These are phyloP conservation scores for Agrostemma githago DNA, from an alignment of 148 eudicot genomes.

Conservation along the genomic window DNA sequence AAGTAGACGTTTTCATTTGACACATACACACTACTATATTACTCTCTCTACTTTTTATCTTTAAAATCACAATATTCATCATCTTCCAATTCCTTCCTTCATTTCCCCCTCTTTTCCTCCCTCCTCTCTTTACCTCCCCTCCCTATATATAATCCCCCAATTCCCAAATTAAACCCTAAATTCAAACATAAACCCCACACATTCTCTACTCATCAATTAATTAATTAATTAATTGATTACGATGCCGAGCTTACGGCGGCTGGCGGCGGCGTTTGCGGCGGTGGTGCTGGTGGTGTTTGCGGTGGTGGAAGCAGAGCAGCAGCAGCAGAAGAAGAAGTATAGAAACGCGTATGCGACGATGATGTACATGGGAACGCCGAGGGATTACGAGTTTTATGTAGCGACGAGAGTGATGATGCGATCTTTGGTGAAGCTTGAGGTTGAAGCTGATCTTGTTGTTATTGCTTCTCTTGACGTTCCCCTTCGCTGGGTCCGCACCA, in stretches of 20 bases:
- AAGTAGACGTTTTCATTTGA: no score
- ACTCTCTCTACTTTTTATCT: no score
- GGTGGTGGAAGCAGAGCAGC: not conserved
- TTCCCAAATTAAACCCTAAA: no score
- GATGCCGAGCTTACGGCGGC: not conserved
- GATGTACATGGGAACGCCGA: slow-evolving; percentile 99
- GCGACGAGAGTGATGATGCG: slow-evolving; percentile 91
- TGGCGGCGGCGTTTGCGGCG: slow-evolving; percentile 1
- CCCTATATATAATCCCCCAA: not conserved
- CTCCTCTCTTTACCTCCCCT: not conserved
- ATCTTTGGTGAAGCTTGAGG: slow-evolving; percentile 48
- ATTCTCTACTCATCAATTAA: not conserved
- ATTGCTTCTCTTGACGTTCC: slow-evolving; percentile 98
- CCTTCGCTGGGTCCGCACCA: slow-evolving; percentile 56
- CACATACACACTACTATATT: no score
- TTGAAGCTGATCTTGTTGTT: slow-evolving; percentile 86
- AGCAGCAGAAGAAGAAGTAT: slow-evolving; percentile 6
- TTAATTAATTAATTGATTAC: not conserved
- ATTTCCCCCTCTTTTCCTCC: not conserved
- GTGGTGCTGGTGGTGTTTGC: not conserved
- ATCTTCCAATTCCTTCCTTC: not conserved
- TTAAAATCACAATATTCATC: no score
- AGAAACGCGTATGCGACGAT: slow-evolving; percentile 87
- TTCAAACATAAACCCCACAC: not conserved
- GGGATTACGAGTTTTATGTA: slow-evolving; percentile 91